These are phyloP conservation scores for Acacia confusa DNA, from an alignment of 306 rosid genomes.

Conservation along the genomic window DNA sequence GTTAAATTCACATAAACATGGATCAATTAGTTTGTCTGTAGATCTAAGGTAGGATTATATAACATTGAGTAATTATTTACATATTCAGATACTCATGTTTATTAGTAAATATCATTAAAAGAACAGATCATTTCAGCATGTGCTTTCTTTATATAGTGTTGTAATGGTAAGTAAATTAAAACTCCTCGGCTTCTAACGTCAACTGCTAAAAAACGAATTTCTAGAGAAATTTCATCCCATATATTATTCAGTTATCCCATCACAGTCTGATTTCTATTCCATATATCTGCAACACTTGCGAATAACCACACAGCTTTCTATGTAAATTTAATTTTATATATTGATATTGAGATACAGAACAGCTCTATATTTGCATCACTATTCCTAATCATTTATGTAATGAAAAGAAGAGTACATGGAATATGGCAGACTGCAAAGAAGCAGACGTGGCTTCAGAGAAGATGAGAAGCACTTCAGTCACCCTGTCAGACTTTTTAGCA, in stretches of 20 bases:
- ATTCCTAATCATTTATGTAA: slow-evolving; percentile 1
- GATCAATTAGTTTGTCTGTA: too few relatives aligned
- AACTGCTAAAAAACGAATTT: background rate
- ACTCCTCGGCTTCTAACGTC: background rate
- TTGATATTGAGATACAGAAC: background rate
- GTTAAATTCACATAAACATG: too few relatives aligned
- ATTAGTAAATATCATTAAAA: background rate
- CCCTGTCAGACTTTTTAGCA: background rate
- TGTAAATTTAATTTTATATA: background rate
- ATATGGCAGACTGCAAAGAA: background rate
- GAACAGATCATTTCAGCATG: background rate
- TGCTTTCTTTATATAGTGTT: background rate
- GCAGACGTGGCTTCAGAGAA: background rate
- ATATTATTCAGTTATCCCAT: background rate
- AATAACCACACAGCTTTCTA: background rate
- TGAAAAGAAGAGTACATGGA: background rate
- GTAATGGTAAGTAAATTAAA: background rate
- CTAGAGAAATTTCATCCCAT: slow-evolving; percentile 3
- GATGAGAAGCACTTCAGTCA: background rate
- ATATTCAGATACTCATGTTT: background rate
- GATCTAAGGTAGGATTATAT: background rate
- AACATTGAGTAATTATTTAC: background rate
- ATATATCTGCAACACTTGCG: background rate
- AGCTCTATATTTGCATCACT: background rate
- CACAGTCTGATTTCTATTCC: background rate